phyloP scores from a whole-genome alignment of 805 yeast genomes.

The Debaryomyces prosopidis region DNA sequence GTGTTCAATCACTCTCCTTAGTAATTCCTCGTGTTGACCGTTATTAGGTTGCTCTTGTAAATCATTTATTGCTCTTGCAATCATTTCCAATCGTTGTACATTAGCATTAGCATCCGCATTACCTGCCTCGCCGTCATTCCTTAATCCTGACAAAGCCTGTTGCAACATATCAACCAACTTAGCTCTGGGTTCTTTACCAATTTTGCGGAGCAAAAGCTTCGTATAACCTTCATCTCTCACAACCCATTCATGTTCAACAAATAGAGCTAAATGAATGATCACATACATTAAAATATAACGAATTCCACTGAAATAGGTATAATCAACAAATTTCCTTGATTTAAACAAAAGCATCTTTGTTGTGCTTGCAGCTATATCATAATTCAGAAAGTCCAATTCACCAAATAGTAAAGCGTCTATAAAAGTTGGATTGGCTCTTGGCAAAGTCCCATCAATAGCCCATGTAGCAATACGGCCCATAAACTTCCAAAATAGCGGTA shows the following conservation, averaged over 20 bases:
- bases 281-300: conserved; percentile 42
- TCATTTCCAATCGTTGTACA: conserved; percentile 21
- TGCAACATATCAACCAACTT: conserved; percentile 40
- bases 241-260: conserved; percentile 70
- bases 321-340: conserved; percentile 22
- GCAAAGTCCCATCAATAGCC: conserved; percentile 54
- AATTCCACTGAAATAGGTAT: conserved; percentile 39
- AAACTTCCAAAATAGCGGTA: conserved; percentile 61
- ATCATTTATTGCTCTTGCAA: conserved; percentile 30
- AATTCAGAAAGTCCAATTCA: conserved; percentile 19
- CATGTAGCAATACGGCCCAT: conserved; percentile 55
- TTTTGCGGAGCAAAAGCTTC: conserved; percentile 54
- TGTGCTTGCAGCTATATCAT: conserved; percentile 6
- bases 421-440: conserved; percentile 28
- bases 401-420: conserved; percentile 42
- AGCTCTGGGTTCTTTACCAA: conserved; percentile 56
- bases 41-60: conserved; percentile 15
- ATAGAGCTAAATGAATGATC: conserved; percentile 45
- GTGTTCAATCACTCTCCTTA: conserved; percentile 18
- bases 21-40: conserved; percentile 15
- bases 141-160: conserved; percentile 23
- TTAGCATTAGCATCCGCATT: conserved; percentile 23
- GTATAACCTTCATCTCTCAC: conserved; percentile 67
- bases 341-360: conserved; percentile 15
- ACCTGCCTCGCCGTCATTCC: conserved; percentile 22